Conservation (phyloP, 106 monocot genomes). For the Apostasia shenzhenica region DNA sequence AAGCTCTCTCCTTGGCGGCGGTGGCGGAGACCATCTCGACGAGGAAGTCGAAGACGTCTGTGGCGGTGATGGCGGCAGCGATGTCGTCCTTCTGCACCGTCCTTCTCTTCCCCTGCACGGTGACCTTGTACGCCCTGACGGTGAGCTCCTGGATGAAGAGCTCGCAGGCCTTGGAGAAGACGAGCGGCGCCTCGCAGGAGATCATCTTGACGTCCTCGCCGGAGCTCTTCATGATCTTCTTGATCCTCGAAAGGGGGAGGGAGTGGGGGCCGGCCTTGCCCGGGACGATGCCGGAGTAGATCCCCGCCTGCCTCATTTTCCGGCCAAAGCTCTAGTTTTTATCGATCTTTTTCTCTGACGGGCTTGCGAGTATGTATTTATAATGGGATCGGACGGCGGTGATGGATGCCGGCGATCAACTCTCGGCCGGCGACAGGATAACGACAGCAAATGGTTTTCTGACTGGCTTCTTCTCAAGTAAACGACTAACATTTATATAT, state of each 20-base stretch:
- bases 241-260: slow-evolving; percentile 33
- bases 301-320: slow-evolving; percentile 31
- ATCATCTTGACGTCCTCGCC: slow-evolving; percentile 42
- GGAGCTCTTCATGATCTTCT: slow-evolving; percentile 43
- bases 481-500: too few relatives aligned
- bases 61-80: slow-evolving; percentile 17
- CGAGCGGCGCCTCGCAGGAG: slow-evolving; percentile 31
- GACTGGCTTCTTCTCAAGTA: too few relatives aligned
- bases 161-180: slow-evolving; percentile 41
- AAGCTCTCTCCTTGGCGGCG: neutral
- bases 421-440: too few relatives aligned
- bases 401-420: too few relatives aligned
- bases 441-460: too few relatives aligned
- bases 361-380: too few relatives aligned
- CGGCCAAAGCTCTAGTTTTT: too few relatives aligned
- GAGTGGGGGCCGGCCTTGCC: slow-evolving; percentile 30
- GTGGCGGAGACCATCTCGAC: slow-evolving; percentile 23
- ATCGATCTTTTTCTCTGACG: too few relatives aligned
- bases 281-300: slow-evolving; percentile 24
- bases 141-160: slow-evolving; percentile 35
- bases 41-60: slow-evolving; percentile 34
- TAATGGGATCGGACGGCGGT: too few relatives aligned
- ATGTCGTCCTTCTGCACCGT: slow-evolving; percentile 37
- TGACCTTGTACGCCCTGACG: slow-evolving; percentile 17
- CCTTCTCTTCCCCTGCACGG: slow-evolving; percentile 32